A percentile compares a stretch with the other conserved stretches of the same genome.
These are phyloP conservation scores for Coemansia sp. DNA, from an alignment of 192 early-diverging fungal species.

Conservation along the genomic window DNA sequence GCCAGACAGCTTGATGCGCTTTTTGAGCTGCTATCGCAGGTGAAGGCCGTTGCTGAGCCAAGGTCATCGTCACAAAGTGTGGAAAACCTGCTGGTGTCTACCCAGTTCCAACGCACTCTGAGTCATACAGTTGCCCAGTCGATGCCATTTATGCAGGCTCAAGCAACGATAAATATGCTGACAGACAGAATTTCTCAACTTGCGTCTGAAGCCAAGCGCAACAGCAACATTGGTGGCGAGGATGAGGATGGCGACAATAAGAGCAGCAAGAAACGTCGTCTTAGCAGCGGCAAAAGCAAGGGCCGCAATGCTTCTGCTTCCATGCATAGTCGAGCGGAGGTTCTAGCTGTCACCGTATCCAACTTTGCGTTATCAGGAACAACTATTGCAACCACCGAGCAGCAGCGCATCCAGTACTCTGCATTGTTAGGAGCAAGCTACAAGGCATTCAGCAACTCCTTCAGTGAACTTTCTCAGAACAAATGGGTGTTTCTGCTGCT, in stretches of 20 bases:
- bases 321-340: not conserved
- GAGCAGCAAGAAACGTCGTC: conserved; percentile 28
- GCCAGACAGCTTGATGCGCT: conserved; percentile 37
- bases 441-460: conserved; percentile 4
- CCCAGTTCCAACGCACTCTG: conserved; percentile 17
- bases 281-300: conserved; percentile 7
- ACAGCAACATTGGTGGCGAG: not conserved
- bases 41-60: not conserved
- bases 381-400: conserved; percentile 31
- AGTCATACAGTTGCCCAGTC: conserved; percentile 27
- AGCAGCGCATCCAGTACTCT: conserved; percentile 29
- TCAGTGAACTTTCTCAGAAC: not conserved
- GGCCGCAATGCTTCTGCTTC: not conserved
- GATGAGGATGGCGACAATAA: conserved; percentile 4
- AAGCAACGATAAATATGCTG: conserved; percentile 13
- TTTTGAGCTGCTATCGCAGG: conserved; percentile 14
- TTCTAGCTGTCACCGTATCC: conserved; percentile 24
- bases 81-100: conserved; percentile 24
- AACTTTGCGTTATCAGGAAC: conserved; percentile 35
- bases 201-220: not conserved
- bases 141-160: conserved; percentile 46
- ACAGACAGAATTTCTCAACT: conserved; percentile 12
- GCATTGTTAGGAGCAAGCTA: conserved; percentile 13
- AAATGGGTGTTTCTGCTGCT: conserved; percentile 39
- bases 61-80: not conserved